Percentiles rank a stretch among this genome's conserved stretches.
phyloP scores from a whole-genome alignment of 192 early-diverging fungal species.

The Coemansia sp. region DNA sequence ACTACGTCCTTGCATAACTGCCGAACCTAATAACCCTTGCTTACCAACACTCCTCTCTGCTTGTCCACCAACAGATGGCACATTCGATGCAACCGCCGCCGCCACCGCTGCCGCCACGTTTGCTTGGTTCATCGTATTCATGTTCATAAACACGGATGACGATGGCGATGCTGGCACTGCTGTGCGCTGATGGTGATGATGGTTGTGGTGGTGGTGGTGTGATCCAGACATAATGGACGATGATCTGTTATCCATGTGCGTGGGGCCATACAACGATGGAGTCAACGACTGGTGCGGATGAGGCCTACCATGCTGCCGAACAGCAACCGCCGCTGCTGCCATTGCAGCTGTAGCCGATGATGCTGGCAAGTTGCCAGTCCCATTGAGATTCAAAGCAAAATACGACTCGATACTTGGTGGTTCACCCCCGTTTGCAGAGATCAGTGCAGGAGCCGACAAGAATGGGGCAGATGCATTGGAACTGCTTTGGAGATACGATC shows the following conservation, averaged over 20 bases:
- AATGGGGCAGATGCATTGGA: slow-evolving; percentile 21
- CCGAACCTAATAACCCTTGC: not conserved
- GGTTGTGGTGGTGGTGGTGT: too few relatives aligned
- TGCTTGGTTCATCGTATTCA: slow-evolving; percentile 23
- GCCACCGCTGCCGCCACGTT: slow-evolving; percentile 1
- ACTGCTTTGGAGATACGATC: slow-evolving; percentile 1
- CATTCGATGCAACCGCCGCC: not conserved
- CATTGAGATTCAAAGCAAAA: slow-evolving; percentile 28
- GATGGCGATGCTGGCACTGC: slow-evolving; percentile 1
- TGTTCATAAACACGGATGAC: slow-evolving; percentile 19
- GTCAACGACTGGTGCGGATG: slow-evolving; percentile 10
- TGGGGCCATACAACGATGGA: slow-evolving; percentile 13
- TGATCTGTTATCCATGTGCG: not conserved
- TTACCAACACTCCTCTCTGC: not conserved
- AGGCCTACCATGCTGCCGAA: slow-evolving; percentile 12
- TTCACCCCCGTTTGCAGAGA: slow-evolving; percentile 41
- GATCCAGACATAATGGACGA: too few relatives aligned
- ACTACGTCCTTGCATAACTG: too few relatives aligned
- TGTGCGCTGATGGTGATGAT: not conserved
- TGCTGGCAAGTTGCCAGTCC: not conserved
- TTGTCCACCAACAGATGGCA: not conserved
- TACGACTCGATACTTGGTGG: slow-evolving; percentile 38
- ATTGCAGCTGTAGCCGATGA: too few relatives aligned
- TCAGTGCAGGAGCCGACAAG: slow-evolving; percentile 48
- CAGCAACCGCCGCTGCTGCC: not conserved